These are phyloP conservation scores for Halocafeteria seosinensis DNA, from an alignment of 108 stramenopile species.

Conservation along the genomic window DNA sequence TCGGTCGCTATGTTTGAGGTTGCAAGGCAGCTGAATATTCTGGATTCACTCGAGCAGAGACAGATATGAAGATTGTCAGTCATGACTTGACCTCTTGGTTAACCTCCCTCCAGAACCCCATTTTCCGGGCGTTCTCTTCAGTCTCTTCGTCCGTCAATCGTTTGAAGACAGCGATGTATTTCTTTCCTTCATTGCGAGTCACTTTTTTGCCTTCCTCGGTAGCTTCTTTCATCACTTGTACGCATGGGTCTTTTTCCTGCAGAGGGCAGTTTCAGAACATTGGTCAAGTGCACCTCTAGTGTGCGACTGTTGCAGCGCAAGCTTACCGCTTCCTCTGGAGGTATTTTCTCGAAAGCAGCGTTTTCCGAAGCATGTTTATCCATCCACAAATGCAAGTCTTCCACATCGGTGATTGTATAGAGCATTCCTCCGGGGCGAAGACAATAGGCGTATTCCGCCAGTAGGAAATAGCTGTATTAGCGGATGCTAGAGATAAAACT, in stretches of 20 bases:
- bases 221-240: background rate
- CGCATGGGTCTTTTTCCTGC: slow-evolving; percentile 1
- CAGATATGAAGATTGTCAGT: no score
- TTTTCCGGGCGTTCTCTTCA: no score
- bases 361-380: background rate
- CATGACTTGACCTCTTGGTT: no score
- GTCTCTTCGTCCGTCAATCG: background rate
- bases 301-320: no score
- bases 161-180: background rate
- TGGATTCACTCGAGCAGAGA: no score
- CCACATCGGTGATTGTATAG: slow-evolving; percentile 13
- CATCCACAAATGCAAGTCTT: slow-evolving; percentile 6
- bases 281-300: no score
- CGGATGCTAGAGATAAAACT: no score
- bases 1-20: no score
- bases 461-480: no score
- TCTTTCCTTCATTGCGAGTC: background rate
- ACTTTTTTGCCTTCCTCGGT: slow-evolving; percentile 17
- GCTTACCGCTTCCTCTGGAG: background rate
- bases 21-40: no score
- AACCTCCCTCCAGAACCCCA: no score
- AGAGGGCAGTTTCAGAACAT: no score
- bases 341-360: background rate
- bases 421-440: background rate
- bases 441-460: slow-evolving; percentile 7